A percentile compares a stretch with the other conserved stretches of the same genome.
Evolutionary conservation across 768 basidiomycete species (phyloP).

Genomic region (Naganishia onofrii): DNA sequence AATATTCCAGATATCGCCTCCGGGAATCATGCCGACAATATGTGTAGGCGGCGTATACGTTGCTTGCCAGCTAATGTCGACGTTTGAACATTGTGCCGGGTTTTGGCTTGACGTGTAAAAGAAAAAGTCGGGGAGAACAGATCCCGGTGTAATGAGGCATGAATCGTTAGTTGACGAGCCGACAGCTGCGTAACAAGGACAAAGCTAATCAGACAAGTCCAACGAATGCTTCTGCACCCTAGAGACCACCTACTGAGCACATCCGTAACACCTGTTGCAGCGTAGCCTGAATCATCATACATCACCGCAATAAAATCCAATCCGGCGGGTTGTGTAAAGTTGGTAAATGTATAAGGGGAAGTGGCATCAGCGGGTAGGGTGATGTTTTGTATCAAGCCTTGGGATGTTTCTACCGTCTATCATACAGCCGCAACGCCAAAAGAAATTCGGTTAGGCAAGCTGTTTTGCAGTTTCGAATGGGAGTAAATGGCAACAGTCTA

Average conservation of each 20-base stretch:
- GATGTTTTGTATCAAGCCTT: slow-evolving; percentile 41
- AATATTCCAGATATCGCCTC: slow-evolving; percentile 44
- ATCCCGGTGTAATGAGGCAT: slow-evolving; percentile 34
- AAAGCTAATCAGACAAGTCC: neutral
- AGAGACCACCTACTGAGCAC: slow-evolving; percentile 40
- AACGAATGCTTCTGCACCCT: no score
- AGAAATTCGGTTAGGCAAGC: neutral
- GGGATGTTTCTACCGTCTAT: slow-evolving; percentile 12
- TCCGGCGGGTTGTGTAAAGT: slow-evolving; percentile 46
- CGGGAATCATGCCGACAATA: slow-evolving; percentile 48
- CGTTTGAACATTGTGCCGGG: slow-evolving; percentile 39
- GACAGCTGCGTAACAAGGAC: slow-evolving; percentile 37
- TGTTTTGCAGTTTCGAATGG: no score
- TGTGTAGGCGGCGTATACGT: slow-evolving; percentile 44
- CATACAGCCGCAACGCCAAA: neutral
- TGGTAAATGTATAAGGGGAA: slow-evolving; percentile 36
- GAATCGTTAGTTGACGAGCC: slow-evolving; percentile 39
- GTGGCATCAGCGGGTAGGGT: slow-evolving; percentile 40
- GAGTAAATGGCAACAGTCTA: no score
- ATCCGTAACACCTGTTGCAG: slow-evolving; percentile 41
- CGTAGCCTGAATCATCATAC: slow-evolving; percentile 44
- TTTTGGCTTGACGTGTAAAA: slow-evolving; percentile 41
- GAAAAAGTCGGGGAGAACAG: slow-evolving; percentile 47
- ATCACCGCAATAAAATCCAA: slow-evolving; percentile 46
- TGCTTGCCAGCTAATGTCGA: slow-evolving; percentile 40